Base-by-base conservation (phyloP, 2,329 filamentous ascomycete species). In the Talaromyces sp. region DNA sequence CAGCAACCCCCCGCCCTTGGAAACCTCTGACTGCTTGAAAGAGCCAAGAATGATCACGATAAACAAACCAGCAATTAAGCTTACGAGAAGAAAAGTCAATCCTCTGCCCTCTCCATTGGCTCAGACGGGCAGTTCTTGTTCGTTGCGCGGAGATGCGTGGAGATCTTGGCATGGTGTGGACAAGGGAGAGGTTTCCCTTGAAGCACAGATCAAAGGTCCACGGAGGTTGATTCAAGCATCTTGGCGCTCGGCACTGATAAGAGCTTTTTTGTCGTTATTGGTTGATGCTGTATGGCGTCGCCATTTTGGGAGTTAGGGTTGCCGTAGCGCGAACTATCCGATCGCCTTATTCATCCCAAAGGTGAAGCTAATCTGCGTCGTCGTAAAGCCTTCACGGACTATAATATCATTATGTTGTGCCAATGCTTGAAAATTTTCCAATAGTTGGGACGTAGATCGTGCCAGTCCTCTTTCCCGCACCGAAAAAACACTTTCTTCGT, bases 141-240 rank as follows among this genome's bases (percentile, higher is more conserved):
- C 3, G 43, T 43, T 33, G 60, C 60, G 60, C 60, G 60, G 60
- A 62, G 48, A 62, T 62, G 27, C 60, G 43, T 45, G 24, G 56
- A 24, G 3, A 24, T 43, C 60, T 62, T 54, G 47, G 45, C 45
- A 37, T 7, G n/a, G 27, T 19, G 8, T n/a, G 33, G 47, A 31
- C 13, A 52, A 19, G 16, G 14, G 31, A 50, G n/a, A 6, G 31
- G 48, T 14, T 48, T 48, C 27, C 1, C 27, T 16, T 7, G 11
- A 52, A 16, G 27, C 48, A 31, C 24, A 27, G 22, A 52, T 35
- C 5, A 33, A 33, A 11, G 48, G 33, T 52, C 50, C n/a, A 22
- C 54, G 22, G 54, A 43, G 56, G 56, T 37, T 59, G 37, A 59
- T 59, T 22, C 19, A 56, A 56, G 52, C 52, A 56, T 56, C 52